Conservation (phyloP, 192 early-diverging fungal species). For the Entrophospora sp. region DNA sequence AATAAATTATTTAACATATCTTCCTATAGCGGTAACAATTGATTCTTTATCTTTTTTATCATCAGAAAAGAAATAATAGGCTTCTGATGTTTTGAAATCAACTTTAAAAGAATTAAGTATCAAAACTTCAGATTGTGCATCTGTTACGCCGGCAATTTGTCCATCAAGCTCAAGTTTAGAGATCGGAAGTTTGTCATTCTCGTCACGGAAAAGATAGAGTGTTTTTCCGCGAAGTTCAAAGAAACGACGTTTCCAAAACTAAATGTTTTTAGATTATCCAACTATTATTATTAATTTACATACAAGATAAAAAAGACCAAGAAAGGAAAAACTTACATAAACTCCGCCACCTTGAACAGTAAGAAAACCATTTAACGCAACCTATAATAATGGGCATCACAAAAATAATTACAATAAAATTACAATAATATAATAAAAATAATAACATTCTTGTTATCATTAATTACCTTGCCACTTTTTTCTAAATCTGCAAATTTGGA, state of each 20-base stretch:
- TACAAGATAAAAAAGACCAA: neutral
- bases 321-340: slow-evolving; percentile 13
- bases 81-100: slow-evolving; percentile 30
- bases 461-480: slow-evolving; percentile 33
- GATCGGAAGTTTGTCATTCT: slow-evolving; percentile 30
- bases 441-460: slow-evolving; percentile 19
- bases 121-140: slow-evolving; percentile 41
- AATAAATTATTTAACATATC: slow-evolving; percentile 36
- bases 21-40: slow-evolving; percentile 34
- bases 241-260: slow-evolving; percentile 54
- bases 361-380: slow-evolving; percentile 30
- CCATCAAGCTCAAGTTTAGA: slow-evolving; percentile 33
- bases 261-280: neutral
- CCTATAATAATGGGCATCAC: neutral
- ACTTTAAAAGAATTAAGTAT: slow-evolving; percentile 45
- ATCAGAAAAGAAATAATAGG: slow-evolving; percentile 44
- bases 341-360: slow-evolving; percentile 37
- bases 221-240: slow-evolving; percentile 43
- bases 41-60: slow-evolving; percentile 31
- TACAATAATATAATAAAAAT: slow-evolving; percentile 23
- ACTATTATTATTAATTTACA: neutral
- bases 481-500: slow-evolving; percentile 23
- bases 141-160: slow-evolving; percentile 26
- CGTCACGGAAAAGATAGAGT: slow-evolving; percentile 41
- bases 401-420: neutral